phyloP scores from a whole-genome alignment of 2,329 filamentous ascomycete genomes.

The Penicillium sp. region DNA sequence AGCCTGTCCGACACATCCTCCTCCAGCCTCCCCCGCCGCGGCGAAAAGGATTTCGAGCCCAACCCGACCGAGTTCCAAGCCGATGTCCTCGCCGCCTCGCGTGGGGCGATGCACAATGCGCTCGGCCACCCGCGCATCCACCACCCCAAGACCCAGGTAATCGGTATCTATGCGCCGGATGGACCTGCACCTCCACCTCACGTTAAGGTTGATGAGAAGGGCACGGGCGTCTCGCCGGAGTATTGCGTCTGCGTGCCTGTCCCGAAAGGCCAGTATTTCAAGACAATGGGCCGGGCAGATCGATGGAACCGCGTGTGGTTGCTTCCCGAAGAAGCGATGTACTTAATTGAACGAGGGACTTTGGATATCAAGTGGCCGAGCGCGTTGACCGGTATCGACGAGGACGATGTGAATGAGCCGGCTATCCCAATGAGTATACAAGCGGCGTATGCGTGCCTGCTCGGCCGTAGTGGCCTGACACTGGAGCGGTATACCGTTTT shows the following conservation, averaged over 20 bases:
- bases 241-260: slow-evolving; percentile 65
- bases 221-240: slow-evolving; percentile 26
- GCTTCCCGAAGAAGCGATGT: slow-evolving; percentile 87
- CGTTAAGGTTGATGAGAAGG: slow-evolving; percentile 13
- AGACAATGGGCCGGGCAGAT: slow-evolving; percentile 71
- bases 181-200: slow-evolving; percentile 30
- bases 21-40: slow-evolving; percentile 71
- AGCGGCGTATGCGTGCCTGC: slow-evolving; percentile 80
- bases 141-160: slow-evolving; percentile 60
- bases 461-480: slow-evolving; percentile 64
- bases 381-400: slow-evolving; percentile 22
- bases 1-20: slow-evolving; percentile 36
- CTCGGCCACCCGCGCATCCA: slow-evolving; percentile 75
- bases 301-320: slow-evolving; percentile 72
- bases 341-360: slow-evolving; percentile 81
- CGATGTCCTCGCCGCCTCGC: slow-evolving; percentile 72
- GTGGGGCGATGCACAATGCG: slow-evolving; percentile 85
- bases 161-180: slow-evolving; percentile 73
- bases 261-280: slow-evolving; percentile 69
- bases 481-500: slow-evolving; percentile 88
- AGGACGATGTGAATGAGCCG: slow-evolving; percentile 42
- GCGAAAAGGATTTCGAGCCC: slow-evolving; percentile 95
- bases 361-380: slow-evolving; percentile 83
- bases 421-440: slow-evolving; percentile 87
- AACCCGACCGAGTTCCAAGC: slow-evolving; percentile 84